Evolutionary conservation across 306 rosid genomes (phyloP).

Genomic region (Vachellia collinsii): DNA sequence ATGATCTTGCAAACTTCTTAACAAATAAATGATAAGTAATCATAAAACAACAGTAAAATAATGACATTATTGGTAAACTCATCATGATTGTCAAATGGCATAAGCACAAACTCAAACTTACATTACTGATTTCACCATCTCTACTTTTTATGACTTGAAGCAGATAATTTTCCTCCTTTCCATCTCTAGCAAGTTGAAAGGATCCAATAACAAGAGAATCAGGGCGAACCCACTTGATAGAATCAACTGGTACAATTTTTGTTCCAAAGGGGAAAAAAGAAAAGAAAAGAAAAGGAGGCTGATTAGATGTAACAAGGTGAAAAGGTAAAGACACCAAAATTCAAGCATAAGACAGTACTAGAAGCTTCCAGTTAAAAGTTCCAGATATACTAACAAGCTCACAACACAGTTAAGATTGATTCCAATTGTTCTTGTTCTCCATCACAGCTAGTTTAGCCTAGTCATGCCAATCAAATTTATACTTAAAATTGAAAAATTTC

Average conservation of each 20-base stretch:
- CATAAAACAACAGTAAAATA: conserved; percentile 3
- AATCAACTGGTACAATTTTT: conserved; percentile 75
- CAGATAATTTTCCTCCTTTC: conserved; percentile 74
- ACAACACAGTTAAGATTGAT: neutral
- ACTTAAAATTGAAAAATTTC: no score
- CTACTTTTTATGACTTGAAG: conserved; percentile 74
- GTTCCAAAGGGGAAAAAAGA: neutral
- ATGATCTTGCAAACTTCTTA: conserved; percentile 16
- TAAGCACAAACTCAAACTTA: conserved; percentile 44
- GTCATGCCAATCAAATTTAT: neutral
- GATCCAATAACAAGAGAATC: conserved; percentile 89
- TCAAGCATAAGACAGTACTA: conserved; percentile 16
- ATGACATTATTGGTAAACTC: conserved; percentile 25
- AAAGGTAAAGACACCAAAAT: neutral
- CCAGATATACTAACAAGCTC: neutral
- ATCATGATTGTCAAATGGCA: neutral
- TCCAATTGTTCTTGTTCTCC: neutral
- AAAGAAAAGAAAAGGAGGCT: conserved; percentile 24
- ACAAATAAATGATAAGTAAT: neutral
- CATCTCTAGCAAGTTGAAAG: conserved; percentile 72
- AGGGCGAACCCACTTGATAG: conserved; percentile 80
- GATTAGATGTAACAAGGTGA: conserved; percentile 32
- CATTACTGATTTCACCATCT: conserved; percentile 73
- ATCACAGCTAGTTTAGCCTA: neutral
- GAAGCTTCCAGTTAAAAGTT: neutral